Percentiles rank a stretch among this genome's conserved stretches.
These are phyloP conservation scores for Pythium pyrilobum DNA, from an alignment of 352 stramenopile genomes.

Conservation along the genomic window DNA sequence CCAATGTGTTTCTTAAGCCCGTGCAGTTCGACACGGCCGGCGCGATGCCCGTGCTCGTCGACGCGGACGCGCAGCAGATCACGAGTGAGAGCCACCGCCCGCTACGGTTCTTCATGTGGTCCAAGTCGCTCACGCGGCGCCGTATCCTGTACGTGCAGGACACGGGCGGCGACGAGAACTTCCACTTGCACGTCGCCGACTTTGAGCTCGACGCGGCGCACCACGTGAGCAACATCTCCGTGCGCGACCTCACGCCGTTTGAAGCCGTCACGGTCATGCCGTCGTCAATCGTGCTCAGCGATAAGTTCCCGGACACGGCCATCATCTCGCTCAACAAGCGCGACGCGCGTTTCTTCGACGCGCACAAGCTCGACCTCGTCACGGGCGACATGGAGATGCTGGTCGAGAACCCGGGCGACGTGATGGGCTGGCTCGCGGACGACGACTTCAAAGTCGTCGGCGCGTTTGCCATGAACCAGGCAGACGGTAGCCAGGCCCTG, in stretches of 20 bases:
- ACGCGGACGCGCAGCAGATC: conserved; percentile 27
- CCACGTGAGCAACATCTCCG: conserved; percentile 14
- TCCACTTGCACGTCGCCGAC: conserved; percentile 37
- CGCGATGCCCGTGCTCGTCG: conserved; percentile 5
- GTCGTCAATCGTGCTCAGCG: conserved; percentile 19
- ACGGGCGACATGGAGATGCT: conserved; percentile 23
- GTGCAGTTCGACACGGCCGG: conserved; percentile 19
- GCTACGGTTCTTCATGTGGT: conserved; percentile 35
- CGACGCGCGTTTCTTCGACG: conserved; percentile 28
- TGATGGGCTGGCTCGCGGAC: conserved; percentile 22
- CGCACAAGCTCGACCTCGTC: conserved; percentile 23
- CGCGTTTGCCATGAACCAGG: neutral
- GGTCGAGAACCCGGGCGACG: conserved; percentile 29
- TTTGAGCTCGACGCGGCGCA: conserved; percentile 25
- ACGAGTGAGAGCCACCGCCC: conserved; percentile 34
- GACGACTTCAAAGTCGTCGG: conserved; percentile 29
- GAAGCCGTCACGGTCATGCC: conserved; percentile 24
- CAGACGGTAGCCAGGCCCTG: conserved; percentile 24
- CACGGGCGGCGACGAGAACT: conserved; percentile 39
- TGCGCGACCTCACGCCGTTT: conserved; percentile 39
- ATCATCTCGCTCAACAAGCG: conserved; percentile 34
- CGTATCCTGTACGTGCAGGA: conserved; percentile 40
- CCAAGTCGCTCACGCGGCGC: conserved; percentile 21
- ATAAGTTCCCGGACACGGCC: conserved; percentile 27
- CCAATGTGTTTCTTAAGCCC: conserved; percentile 41